These are phyloP conservation scores for Penstemon barbatus DNA, from an alignment of 257 asterid species.

Conservation along the genomic window DNA sequence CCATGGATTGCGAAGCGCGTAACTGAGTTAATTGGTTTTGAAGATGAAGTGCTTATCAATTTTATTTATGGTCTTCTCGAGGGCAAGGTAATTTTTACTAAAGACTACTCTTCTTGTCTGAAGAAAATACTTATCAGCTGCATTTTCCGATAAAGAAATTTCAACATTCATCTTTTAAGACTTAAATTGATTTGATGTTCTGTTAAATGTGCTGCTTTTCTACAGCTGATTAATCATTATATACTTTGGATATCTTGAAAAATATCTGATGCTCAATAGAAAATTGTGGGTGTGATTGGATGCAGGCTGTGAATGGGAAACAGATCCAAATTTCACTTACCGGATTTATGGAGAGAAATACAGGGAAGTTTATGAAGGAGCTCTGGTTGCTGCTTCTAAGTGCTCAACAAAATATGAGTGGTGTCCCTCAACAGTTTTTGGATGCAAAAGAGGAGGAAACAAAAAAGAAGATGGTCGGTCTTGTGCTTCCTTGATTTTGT, in stretches of 20 bases:
- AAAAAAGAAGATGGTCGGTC: slow-evolving; percentile 67
- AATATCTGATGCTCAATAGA: slow-evolving; percentile 13
- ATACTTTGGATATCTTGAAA: background rate
- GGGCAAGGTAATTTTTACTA: slow-evolving; percentile 63
- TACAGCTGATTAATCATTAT: background rate
- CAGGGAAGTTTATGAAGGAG: slow-evolving; percentile 98
- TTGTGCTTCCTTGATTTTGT: slow-evolving; percentile 23
- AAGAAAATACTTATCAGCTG: slow-evolving; percentile 7
- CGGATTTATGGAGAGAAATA: slow-evolving; percentile 99
- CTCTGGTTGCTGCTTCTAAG: slow-evolving; percentile 86
- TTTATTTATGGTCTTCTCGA: slow-evolving; percentile 85
- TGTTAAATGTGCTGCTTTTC: background rate
- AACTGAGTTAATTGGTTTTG: slow-evolving; percentile 95
- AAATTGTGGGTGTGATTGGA: slow-evolving; percentile 24
- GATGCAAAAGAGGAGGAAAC: slow-evolving; percentile 98
- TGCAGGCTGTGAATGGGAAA: slow-evolving; percentile 93
- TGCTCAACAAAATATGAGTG: slow-evolving; percentile 89
- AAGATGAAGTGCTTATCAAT: slow-evolving; percentile 98
- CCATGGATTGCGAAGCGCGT: slow-evolving; percentile 98
- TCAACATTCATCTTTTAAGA: background rate
- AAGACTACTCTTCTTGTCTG: background rate
- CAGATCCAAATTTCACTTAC: slow-evolving; percentile 88
- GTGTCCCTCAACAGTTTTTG: slow-evolving; percentile 94
- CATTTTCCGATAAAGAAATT: background rate
- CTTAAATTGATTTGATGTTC: slow-evolving; percentile 7